Conservation (phyloP, 495 filamentous ascomycete species). For the Penicillium soppii region DNA sequence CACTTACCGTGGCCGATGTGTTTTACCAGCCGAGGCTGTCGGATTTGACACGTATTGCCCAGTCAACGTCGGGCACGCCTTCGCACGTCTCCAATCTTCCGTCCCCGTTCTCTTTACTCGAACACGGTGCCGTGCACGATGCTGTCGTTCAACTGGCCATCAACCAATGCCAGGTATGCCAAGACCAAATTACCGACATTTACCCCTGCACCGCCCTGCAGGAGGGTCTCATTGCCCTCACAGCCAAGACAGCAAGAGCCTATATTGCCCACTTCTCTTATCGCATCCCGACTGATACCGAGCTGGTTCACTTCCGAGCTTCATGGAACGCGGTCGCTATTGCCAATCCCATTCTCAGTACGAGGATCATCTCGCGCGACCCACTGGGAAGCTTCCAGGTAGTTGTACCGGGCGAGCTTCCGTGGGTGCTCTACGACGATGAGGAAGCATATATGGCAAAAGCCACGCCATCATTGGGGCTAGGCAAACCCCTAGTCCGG, state of each 20-base stretch:
- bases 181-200: not conserved
- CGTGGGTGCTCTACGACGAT: too few relatives aligned
- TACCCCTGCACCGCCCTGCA: not conserved
- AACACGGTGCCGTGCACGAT: too few relatives aligned
- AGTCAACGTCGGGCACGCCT: too few relatives aligned
- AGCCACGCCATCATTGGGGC: not conserved
- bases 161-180: not conserved
- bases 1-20: too few relatives aligned
- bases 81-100: too few relatives aligned
- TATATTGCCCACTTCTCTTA: not conserved
- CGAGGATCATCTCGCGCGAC: constrained; percentile 22
- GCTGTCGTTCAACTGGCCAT: too few relatives aligned
- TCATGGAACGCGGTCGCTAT: not conserved
- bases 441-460: too few relatives aligned
- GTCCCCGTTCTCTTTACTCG: too few relatives aligned
- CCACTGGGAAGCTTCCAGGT: too few relatives aligned
- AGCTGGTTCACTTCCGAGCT: not conserved
- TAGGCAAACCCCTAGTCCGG: constrained; percentile 7
- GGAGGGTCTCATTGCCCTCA: not conserved
- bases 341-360: not conserved
- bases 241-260: not conserved
- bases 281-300: not conserved
- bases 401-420: too few relatives aligned
- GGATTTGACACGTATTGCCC: too few relatives aligned
- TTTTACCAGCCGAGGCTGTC: too few relatives aligned